Evolutionary conservation across 257 asterid species (phyloP).

Genomic region (Nicotiana sylvestris): DNA sequence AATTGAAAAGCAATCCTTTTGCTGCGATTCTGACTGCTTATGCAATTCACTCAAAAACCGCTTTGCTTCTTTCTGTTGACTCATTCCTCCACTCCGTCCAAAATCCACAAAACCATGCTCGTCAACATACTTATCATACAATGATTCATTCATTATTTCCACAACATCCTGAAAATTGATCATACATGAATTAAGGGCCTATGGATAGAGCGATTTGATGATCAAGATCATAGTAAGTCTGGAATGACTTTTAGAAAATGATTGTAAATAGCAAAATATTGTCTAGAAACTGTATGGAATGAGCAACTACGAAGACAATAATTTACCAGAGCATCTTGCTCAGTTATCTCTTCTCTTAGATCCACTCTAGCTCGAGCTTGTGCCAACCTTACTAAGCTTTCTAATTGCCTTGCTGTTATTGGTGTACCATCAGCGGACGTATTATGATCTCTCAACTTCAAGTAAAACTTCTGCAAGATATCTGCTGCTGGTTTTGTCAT

Average conservation of each 20-base stretch:
- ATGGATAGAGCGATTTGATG: neutral
- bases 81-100: conserved; percentile 97
- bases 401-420: conserved; percentile 95
- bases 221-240: neutral
- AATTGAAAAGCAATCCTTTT: conserved; percentile 82
- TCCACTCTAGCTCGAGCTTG: conserved; percentile 96
- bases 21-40: conserved; percentile 77
- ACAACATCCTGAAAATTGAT: conserved; percentile 67
- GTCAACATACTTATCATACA: conserved; percentile 90
- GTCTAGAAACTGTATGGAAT: neutral
- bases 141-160: conserved; percentile 94
- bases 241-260: neutral
- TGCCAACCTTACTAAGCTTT: conserved; percentile 91
- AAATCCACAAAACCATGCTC: conserved; percentile 93
- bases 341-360: conserved; percentile 80
- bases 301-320: neutral
- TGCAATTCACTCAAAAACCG: conserved; percentile 80
- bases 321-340: conserved; percentile 87
- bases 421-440: conserved; percentile 90
- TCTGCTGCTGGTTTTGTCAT: conserved; percentile 94
- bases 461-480: conserved; percentile 86
- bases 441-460: conserved; percentile 69
- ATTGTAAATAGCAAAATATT: neutral
- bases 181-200: neutral
- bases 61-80: conserved; percentile 96